These are phyloP conservation scores for Tilletia indica DNA, from an alignment of 1,284 basidiomycete genomes.

Conservation along the genomic window DNA sequence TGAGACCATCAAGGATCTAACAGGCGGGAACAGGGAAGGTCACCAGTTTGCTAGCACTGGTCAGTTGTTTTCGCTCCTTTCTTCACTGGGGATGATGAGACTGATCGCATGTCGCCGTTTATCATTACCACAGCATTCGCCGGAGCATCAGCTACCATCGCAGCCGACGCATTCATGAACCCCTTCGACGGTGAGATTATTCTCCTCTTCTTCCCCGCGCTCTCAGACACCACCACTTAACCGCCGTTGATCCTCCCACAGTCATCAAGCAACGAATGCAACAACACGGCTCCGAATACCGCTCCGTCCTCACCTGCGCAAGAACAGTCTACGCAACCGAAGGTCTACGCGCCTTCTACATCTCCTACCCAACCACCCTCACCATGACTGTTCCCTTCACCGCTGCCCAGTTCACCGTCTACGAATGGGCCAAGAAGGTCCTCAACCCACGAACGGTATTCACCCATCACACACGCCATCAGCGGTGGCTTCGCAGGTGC, in stretches of 20 bases:
- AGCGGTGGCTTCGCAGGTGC: conserved; percentile 90
- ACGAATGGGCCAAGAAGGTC: conserved; percentile 85
- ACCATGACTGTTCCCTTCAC: conserved; percentile 98
- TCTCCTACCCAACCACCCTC: conserved; percentile 92
- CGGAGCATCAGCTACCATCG: conserved; percentile 89
- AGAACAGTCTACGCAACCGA: conserved; percentile 78
- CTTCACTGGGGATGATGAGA: no score
- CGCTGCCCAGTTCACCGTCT: conserved; percentile 93
- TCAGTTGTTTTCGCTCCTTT: conserved; percentile 57
- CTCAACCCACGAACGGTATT: conserved; percentile 87
- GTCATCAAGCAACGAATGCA: conserved; percentile 99
- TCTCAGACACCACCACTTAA: background rate
- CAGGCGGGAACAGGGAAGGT: conserved; percentile 78
- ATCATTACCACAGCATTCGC: conserved; percentile 68
- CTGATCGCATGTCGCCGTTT: background rate
- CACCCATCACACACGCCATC: conserved; percentile 82
- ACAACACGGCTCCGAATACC: conserved; percentile 84
- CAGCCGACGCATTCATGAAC: conserved; percentile 97
- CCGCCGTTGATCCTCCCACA: no score
- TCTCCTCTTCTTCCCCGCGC: background rate
- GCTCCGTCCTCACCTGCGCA: conserved; percentile 78
- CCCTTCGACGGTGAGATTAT: conserved; percentile 85
- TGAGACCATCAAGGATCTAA: conserved; percentile 88
- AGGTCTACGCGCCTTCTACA: conserved; percentile 88
- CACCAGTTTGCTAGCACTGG: conserved; percentile 78